phyloP scores from a whole-genome alignment of 2,329 filamentous ascomycete genomes.

The Ophiostoma sp. region DNA sequence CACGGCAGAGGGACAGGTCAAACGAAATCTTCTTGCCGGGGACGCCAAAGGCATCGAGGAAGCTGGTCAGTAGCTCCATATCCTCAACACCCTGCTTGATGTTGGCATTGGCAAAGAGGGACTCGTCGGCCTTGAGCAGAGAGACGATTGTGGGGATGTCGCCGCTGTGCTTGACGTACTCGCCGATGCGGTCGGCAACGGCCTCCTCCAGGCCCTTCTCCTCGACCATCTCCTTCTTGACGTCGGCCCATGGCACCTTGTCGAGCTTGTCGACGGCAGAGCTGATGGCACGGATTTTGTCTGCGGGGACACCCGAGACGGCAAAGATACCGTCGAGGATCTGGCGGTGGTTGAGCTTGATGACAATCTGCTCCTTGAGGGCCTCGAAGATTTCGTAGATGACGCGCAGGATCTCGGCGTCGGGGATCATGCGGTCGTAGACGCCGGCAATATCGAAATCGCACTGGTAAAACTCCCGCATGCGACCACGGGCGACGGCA shows the following conservation, averaged over 20 bases:
- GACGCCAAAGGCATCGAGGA: constrained; percentile 75
- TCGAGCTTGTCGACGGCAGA: constrained; percentile 96
- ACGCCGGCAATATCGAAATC: constrained; percentile 91
- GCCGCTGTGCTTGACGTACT: constrained; percentile 59
- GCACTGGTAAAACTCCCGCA: constrained; percentile 97
- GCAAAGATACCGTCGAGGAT: constrained; percentile 91
- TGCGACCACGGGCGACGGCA: constrained; percentile 85
- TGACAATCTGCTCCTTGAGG: constrained; percentile 69
- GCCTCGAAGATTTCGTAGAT: constrained; percentile 81
- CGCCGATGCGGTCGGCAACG: constrained; percentile 83
- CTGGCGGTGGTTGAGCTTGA: constrained; percentile 94
- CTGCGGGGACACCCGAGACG: constrained; percentile 81
- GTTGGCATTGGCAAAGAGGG: constrained; percentile 67
- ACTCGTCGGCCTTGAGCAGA: constrained; percentile 65
- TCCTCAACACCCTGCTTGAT: constrained; percentile 80
- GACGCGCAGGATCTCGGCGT: constrained; percentile 85
- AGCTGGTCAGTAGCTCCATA: constrained; percentile 76
- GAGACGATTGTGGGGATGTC: constrained; percentile 64
- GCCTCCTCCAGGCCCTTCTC: constrained; percentile 78
- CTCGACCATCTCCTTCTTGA: constrained; percentile 88
- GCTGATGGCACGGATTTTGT: constrained; percentile 86
- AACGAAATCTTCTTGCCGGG: constrained; percentile 73
- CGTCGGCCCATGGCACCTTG: constrained; percentile 85
- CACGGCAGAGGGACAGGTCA: constrained; percentile 85
- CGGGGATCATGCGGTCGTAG: constrained; percentile 89